Conservation (phyloP, 495 filamentous ascomycete species). For the Durotheca rogersii region DNA sequence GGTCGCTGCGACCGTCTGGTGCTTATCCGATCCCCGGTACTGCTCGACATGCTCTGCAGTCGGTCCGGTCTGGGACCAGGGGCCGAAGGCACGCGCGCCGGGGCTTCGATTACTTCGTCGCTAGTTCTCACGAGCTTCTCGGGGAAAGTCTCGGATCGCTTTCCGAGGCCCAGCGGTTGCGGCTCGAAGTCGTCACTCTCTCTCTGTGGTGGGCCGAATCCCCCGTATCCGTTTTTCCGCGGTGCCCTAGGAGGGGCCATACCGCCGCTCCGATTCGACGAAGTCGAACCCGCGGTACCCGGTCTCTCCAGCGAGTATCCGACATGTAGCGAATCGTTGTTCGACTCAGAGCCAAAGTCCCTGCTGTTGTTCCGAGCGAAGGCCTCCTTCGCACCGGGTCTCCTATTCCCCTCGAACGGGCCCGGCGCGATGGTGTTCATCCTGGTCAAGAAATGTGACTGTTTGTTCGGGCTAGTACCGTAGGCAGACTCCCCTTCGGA, state of each 20-base stretch:
- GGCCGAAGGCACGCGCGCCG: constrained; percentile 50
- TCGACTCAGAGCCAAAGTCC: constrained; percentile 22
- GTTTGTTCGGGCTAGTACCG: constrained; percentile 43
- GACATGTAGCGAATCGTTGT: constrained; percentile 27
- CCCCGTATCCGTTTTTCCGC: constrained; percentile 53
- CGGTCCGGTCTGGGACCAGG: constrained; percentile 42
- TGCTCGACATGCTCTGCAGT: constrained; percentile 37
- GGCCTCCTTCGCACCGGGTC: constrained; percentile 25
- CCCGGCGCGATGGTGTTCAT: constrained; percentile 68
- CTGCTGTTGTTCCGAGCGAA: constrained; percentile 27
- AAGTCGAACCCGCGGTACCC: constrained; percentile 44
- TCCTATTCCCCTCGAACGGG: constrained; percentile 57
- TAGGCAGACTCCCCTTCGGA: constrained; percentile 40
- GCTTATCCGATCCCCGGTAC: constrained; percentile 16
- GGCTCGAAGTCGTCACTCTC: constrained; percentile 35
- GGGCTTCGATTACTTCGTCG: constrained; percentile 37
- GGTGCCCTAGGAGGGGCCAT: constrained; percentile 40
- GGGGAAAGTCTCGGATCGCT: constrained; percentile 59
- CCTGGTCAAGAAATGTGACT: constrained; percentile 53
- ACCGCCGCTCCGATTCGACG: constrained; percentile 41
- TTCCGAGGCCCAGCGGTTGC: constrained; percentile 42
- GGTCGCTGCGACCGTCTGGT: constrained; percentile 41
- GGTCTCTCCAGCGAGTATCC: constrained; percentile 37
- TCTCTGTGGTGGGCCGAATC: constrained; percentile 45
- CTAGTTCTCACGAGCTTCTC: constrained; percentile 52